These are phyloP conservation scores for Metschnikowia orientalis DNA, from an alignment of 805 yeast genomes.

Conservation along the genomic window DNA sequence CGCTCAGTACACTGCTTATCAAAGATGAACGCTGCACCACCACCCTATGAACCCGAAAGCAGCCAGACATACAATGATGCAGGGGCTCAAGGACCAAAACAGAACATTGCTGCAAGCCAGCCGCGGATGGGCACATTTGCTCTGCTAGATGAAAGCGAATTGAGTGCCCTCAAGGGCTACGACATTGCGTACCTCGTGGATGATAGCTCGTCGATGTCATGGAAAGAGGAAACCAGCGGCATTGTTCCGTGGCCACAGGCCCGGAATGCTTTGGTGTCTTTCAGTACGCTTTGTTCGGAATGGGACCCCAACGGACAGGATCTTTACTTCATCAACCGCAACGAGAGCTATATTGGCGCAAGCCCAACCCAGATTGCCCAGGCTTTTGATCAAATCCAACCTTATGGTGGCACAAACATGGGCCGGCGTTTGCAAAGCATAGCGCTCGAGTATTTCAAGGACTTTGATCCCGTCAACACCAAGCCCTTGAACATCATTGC, in stretches of 20 bases:
- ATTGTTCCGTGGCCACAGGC: constrained; percentile 16
- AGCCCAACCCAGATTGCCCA: constrained; percentile 11
- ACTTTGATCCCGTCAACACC: constrained; percentile 9
- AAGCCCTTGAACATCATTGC: constrained; percentile 15
- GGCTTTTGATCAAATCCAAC: constrained; percentile 10
- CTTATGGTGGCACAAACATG: constrained; percentile 16
- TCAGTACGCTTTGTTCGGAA: constrained; percentile 13
- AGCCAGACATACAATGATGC: neutral
- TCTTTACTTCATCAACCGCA: constrained; percentile 12
- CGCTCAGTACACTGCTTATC: too few relatives aligned
- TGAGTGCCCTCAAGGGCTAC: constrained; percentile 15
- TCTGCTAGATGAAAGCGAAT: constrained; percentile 9
- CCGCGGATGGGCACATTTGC: neutral
- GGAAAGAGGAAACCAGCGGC: constrained; percentile 12
- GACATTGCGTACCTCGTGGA: constrained; percentile 15
- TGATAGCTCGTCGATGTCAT: constrained; percentile 15
- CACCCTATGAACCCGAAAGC: too few relatives aligned
- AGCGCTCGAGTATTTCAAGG: constrained; percentile 9
- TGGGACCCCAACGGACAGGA: constrained; percentile 19
- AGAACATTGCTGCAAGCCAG: too few relatives aligned
- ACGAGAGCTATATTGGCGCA: constrained; percentile 6
- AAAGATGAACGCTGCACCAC: too few relatives aligned
- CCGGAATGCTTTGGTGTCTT: constrained; percentile 11
- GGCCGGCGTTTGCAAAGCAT: constrained; percentile 13
- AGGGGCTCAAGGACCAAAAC: neutral